These are phyloP conservation scores for Coemansia sp. DNA, from an alignment of 192 early-diverging fungal genomes.

Conservation along the genomic window DNA sequence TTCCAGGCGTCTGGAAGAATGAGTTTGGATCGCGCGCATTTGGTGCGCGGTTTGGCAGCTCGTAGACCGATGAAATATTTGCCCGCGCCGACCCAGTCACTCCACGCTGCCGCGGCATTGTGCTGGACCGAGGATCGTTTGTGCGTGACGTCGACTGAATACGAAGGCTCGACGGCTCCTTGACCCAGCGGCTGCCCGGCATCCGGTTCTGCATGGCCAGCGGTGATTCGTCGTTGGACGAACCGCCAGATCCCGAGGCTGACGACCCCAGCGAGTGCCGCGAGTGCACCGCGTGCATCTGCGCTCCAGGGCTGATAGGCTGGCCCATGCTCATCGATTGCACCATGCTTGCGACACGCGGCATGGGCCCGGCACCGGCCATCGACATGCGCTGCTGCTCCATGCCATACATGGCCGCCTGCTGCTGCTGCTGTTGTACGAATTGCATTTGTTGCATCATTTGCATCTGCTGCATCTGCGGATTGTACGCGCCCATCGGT, in stretches of 20 bases:
- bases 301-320: constrained; percentile 18
- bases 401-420: constrained; percentile 6
- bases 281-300: constrained; percentile 32
- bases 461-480: constrained; percentile 26
- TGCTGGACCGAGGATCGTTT: constrained; percentile 25
- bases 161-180: constrained; percentile 47
- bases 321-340: not conserved
- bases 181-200: constrained; percentile 48
- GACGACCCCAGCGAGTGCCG: constrained; percentile 51
- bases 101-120: constrained; percentile 48
- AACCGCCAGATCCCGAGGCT: constrained; percentile 37
- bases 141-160: constrained; percentile 22
- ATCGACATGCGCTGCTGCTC: constrained; percentile 47
- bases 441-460: constrained; percentile 33
- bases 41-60: constrained; percentile 41
- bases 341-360: not conserved
- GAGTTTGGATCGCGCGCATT: not conserved
- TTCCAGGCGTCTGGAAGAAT: constrained; percentile 9
- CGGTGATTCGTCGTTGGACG: constrained; percentile 40
- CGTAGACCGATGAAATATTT: constrained; percentile 44
- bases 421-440: constrained; percentile 25
- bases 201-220: constrained; percentile 38
- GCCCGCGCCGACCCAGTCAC: constrained; percentile 24
- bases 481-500: constrained; percentile 21
- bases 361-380: constrained; percentile 15